phyloP scores from a whole-genome alignment of 1,284 basidiomycete genomes.

The Marasmius tenuissimus region DNA sequence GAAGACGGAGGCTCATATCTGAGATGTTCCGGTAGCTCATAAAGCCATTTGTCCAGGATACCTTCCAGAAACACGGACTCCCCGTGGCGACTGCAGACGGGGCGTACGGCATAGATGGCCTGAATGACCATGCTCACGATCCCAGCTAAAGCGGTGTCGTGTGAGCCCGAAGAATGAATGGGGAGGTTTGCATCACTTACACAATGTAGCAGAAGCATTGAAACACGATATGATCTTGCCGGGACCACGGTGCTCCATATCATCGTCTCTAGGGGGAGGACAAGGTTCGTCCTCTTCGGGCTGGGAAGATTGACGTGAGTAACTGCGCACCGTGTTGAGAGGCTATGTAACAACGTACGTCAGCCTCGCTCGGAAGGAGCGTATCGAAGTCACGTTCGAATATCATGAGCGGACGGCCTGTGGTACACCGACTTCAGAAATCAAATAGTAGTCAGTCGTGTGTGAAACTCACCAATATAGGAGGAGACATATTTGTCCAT shows the following conservation, averaged over 20 bases:
- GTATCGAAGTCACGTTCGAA: constrained; percentile 83
- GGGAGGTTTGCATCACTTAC: constrained; percentile 39
- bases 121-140: constrained; percentile 71
- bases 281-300: constrained; percentile 65
- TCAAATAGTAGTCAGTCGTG: constrained; percentile 1
- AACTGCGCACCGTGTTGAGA: constrained; percentile 2
- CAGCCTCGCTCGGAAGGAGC: constrained; percentile 61
- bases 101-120: constrained; percentile 71
- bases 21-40: constrained; percentile 71
- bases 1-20: constrained; percentile 55
- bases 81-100: constrained; percentile 52
- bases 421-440: neutral
- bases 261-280: constrained; percentile 37
- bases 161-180: neutral
- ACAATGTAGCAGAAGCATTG: constrained; percentile 71
- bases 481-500: constrained; percentile 82
- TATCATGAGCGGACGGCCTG: constrained; percentile 73
- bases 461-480: constrained; percentile 61
- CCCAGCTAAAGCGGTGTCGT: constrained; percentile 41
- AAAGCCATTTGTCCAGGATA: constrained; percentile 75
- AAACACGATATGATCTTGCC: constrained; percentile 72
- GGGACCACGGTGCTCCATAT: constrained; percentile 36
- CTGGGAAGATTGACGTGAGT: constrained; percentile 28
- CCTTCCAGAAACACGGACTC: constrained; percentile 65
- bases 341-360: constrained; percentile 40